Evolutionary conservation across 208 protist genomes (phyloP), one percentile per base, ranked within the genome.

Genomic region (Angomonas deanei): DNA sequence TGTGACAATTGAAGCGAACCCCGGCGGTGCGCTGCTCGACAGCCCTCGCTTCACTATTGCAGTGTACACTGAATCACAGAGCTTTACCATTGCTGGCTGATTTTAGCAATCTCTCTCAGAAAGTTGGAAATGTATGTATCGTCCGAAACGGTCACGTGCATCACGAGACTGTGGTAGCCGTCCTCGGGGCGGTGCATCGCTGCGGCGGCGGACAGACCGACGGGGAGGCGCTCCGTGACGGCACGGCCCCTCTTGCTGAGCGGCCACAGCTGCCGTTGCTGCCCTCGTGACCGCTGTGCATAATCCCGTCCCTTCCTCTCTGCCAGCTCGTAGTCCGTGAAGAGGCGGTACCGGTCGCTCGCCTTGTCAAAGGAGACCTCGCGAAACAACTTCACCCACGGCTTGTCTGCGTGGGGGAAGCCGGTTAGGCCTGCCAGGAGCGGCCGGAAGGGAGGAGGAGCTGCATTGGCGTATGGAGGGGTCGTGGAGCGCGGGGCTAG

Each of bases 131-230:
- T n/a, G n/a, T n/a, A n/a, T n/a, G n/a, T n/a, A n/a, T n/a, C n/a
- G n/a, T n/a, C n/a, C n/a, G n/a, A n/a, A 28, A 93, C 67, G n/a
- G 84, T 91, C 61, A 86, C 76, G 64, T 91, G 78, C 42, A 93
- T 56, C 4, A 71, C 82, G 17, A 93, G 70, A 56, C 70, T 82
- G 17, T 71, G 61, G 34, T 67, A 79, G 24, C 53, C 47, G 42
- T 50, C 30, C 3, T 69, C 61, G 13, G 58, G 48, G 10, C 33
- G 54, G 53, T 66, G 69, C 33, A 68, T 72, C 54, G 54, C 53
- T 0, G 54, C 47, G 24, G 74, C 24, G 0, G 84, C 70, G 27
- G 86, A 53, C 8, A 86, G 67, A 24, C 87, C 87, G 1, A 71
- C 76, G 21, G 87, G 87, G 8, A 94, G 70, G 23, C 87, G 81